Evolutionary conservation across 179 eudicot species (phyloP), one percentile per base, ranked within the genome.

Genomic region (Beta macrorhiza): DNA sequence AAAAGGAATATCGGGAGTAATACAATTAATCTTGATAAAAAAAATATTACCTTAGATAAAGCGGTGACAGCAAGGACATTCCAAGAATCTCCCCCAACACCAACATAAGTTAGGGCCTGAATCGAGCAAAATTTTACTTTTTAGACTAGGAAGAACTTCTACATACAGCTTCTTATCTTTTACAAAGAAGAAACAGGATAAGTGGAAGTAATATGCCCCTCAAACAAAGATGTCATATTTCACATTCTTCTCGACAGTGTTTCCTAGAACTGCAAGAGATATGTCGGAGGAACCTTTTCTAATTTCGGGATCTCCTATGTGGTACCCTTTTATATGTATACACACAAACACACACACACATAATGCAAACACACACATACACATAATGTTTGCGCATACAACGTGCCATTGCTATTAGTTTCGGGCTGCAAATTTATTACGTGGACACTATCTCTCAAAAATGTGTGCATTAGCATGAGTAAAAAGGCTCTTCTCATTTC

Each of bases 21-120:
- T 25, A 47, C 25, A 80, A 20, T 12, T 6, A 37, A 78, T 11
- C 3, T 9, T 12, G 67, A 63, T 67, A 58, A 29, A 22, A 19
- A 44, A 42, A 52, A 51, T 32, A 75, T 79, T 87, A 93, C 99
- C 99, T 97, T 92, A 73, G 88, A 90, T 42, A 94, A 81, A 84
- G 90, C 89, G 82, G 93, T 83, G 82, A 94, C 87, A 47, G 92
- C 97, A 85, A 92, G 91, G 82, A 84, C 81, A 84, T 92, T 88
- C 97, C 98, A 94, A 58, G 93, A 85, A 84, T 89, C 93, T 84
- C 86, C 97, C 86, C 84, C 82, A 76, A 82, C 85, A 79, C 91
- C 89, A 85, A 84, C 87, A 83, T 90, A 92, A 45, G 89, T 86
- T 83, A 94, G 90, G 67, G 93, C 93, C 99, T 97, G 93, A 83